A percentile compares a stretch with the other conserved stretches of the same genome.
phyloP scores from a whole-genome alignment of 2,329 filamentous ascomycete species.

The Xylariaceae sp. region DNA sequence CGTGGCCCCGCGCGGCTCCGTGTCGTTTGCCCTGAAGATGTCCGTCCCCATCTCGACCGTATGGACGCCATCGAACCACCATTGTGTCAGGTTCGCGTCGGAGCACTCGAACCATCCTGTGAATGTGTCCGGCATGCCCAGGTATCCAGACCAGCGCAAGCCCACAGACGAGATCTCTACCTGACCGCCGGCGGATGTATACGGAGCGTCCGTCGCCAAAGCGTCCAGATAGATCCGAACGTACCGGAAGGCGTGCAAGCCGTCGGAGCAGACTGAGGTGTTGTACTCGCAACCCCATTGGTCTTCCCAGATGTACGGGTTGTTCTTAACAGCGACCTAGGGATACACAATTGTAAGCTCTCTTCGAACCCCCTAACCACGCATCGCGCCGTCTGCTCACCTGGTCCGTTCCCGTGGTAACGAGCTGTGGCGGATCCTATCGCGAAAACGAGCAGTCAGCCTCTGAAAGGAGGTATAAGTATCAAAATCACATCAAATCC shows the following conservation, averaged over 20 bases:
- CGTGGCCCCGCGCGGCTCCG: conserved; percentile 44
- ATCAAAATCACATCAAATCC: background rate
- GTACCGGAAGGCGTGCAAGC: conserved; percentile 51
- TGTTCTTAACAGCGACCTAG: conserved; percentile 42
- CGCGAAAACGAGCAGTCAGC: background rate
- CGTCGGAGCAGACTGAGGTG: conserved; percentile 46
- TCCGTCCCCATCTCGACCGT: conserved; percentile 49
- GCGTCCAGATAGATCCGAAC: conserved; percentile 46
- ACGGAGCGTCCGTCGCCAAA: conserved; percentile 41
- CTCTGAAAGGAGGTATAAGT: background rate
- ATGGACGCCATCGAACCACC: conserved; percentile 52
- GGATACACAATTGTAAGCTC: background rate
- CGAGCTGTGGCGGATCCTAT: conserved; percentile 29
- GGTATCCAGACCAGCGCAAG: conserved; percentile 43
- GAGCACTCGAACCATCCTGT: conserved; percentile 51
- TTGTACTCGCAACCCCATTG: conserved; percentile 42
- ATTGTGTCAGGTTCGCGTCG: conserved; percentile 45
- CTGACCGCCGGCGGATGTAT: conserved; percentile 40
- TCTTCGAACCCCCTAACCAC: background rate
- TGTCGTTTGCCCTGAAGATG: conserved; percentile 44
- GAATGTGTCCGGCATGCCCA: conserved; percentile 47
- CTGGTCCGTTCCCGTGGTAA: conserved; percentile 48
- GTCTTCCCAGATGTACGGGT: conserved; percentile 44
- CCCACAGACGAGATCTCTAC: conserved; percentile 42
- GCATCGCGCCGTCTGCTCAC: conserved; percentile 25